Conservation (phyloP, 2,329 filamentous ascomycete species). For the Diaporthe eres region DNA sequence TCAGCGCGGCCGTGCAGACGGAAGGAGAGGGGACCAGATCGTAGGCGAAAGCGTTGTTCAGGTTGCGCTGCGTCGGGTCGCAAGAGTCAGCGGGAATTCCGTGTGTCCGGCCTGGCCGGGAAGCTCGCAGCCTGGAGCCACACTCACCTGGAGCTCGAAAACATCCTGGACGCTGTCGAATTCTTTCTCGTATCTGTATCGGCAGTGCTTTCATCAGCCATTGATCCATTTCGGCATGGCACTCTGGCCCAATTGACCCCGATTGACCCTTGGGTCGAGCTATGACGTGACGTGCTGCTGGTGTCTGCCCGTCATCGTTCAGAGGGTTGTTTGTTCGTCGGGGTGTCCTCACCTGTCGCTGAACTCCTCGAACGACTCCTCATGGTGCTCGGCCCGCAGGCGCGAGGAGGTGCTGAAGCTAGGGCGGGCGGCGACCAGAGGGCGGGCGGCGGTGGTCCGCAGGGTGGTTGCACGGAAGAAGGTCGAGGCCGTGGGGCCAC, state of each 20-base stretch:
- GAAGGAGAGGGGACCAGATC: conserved; percentile 96
- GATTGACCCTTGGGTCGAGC: conserved; percentile 36
- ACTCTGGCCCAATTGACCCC: conserved; percentile 38
- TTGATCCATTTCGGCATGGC: conserved; percentile 46
- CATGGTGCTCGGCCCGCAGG: conserved; percentile 77
- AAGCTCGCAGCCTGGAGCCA: conserved; percentile 35
- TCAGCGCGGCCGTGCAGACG: conserved; percentile 91
- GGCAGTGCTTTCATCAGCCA: conserved; percentile 54
- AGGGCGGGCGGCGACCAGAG: conserved; percentile 61
- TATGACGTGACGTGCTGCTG: conserved; percentile 37
- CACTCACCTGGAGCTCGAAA: conserved; percentile 96
- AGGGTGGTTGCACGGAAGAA: conserved; percentile 75
- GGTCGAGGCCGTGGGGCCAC: conserved; percentile 70
- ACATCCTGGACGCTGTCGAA: conserved; percentile 98
- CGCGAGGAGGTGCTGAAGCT: conserved; percentile 75
- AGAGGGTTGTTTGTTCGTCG: conserved; percentile 36
- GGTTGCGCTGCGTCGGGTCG: conserved; percentile 72
- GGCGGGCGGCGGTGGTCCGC: conserved; percentile 64
- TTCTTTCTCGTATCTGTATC: conserved; percentile 95
- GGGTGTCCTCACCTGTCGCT: conserved; percentile 83
- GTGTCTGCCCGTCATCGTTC: neutral
- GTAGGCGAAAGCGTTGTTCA: conserved; percentile 99
- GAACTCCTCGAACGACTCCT: conserved; percentile 99
- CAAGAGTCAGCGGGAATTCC: conserved; percentile 40
- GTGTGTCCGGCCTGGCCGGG: conserved; percentile 13